Evolutionary conservation across 2,329 filamentous ascomycete genomes (phyloP), one percentile per base, ranked within the genome.

Genomic region (Ambrosiella cleistominuta): DNA sequence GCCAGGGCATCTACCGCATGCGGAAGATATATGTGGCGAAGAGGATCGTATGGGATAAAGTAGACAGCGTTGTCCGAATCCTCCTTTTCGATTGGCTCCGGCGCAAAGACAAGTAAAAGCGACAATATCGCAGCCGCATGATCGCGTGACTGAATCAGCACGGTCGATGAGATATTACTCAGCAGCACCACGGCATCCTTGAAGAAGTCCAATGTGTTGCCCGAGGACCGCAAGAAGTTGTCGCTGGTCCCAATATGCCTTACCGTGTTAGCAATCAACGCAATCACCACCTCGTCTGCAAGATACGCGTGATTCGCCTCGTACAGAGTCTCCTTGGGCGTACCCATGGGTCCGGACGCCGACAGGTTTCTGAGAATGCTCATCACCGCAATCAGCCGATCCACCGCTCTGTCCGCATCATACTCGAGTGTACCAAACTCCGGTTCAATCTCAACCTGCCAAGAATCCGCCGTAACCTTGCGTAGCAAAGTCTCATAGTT

Each of bases 191-290:
- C 81, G 37, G 89, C 75, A 68, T 98, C 93, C 71, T 98, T 98
- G 87, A 96, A 95, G 65, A 97, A 91, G 69, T 98, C 93, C 63
- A 96, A 74, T 0, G 86, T 93, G 69, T 96, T 95, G 66, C 79
- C 76, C 63, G 93, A 79, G 2, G 83, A 88, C 44, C 88, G 82
- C 47, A 97, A 72, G 37, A 97, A 77, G 77, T 91, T 87, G 64
- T 88, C 88, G 12, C 89, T 84, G 3, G 90, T 96, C 37, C 91
- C 93, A 12, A 97, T 76, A 63, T 93, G 87, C 61, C 89, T 79
- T 62, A 97, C 89, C 3, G 90, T 80, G 51, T 83, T 83, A 60
- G 88, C 88, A 7, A 96, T 72, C 65, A 96, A 88, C 64, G 86
- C 88, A 65, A 96, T 77, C 15, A 96, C 83, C 5, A 79, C 71